A percentile compares a stretch with the other conserved stretches of the same genome.
Evolutionary conservation across 306 rosid species (phyloP).

Genomic region (Ormosia emarginata): DNA sequence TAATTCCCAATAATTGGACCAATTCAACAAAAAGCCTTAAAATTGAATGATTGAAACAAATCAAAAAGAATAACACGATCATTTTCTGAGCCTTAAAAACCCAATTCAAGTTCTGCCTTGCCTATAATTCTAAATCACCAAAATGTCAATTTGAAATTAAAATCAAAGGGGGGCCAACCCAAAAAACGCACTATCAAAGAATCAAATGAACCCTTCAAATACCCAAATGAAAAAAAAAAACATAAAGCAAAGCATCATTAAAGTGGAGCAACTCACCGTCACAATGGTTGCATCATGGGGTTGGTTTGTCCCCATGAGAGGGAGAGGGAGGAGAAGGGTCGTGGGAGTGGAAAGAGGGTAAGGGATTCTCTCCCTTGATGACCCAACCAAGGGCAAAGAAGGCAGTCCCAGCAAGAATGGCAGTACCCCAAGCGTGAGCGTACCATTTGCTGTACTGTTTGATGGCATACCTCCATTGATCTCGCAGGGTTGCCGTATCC

Average conservation of each 20-base stretch:
- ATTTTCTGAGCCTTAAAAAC: not conserved
- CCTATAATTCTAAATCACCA: not conserved
- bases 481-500: constrained; percentile 76
- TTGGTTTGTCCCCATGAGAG: constrained; percentile 5
- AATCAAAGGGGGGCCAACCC: not conserved
- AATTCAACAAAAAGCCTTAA: not conserved
- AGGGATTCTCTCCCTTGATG: constrained; percentile 87
- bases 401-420: constrained; percentile 85
- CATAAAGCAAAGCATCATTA: too few relatives aligned
- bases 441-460: constrained; percentile 80
- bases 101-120: not conserved
- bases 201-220: too few relatives aligned
- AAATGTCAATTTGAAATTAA: not conserved
- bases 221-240: too few relatives aligned
- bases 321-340: constrained; percentile 18
- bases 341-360: constrained; percentile 49
- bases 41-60: constrained; percentile 3
- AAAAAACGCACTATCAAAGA: not conserved
- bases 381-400: constrained; percentile 93
- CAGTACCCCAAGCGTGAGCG: constrained; percentile 95
- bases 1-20: not conserved
- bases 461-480: constrained; percentile 81
- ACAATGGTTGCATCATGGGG: not conserved
- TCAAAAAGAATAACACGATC: not conserved
- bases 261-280: not conserved